A percentile compares a stretch with the other conserved stretches of the same genome.
Conservation (phyloP, 2,329 filamentous ascomycete genomes). For the Apiospora pterosperma region DNA sequence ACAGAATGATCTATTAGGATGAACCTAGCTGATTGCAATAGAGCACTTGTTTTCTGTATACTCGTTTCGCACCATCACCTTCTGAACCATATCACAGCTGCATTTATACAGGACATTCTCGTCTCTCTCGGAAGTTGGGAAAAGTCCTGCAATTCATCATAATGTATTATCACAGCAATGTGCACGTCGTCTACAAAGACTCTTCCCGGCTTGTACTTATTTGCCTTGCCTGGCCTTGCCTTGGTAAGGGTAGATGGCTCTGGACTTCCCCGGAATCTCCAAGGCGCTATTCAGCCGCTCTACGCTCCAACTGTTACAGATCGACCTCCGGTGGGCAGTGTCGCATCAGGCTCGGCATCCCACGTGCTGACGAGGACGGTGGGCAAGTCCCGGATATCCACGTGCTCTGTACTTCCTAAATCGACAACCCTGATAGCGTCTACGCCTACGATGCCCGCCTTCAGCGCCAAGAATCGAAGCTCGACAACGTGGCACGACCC, state of each 20-base stretch:
- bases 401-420: slow-evolving; percentile 69
- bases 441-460: slow-evolving; percentile 63
- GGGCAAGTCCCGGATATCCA: slow-evolving; percentile 73
- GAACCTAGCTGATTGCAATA: neutral
- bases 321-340: neutral
- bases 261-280: neutral
- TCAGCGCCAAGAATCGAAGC: slow-evolving; percentile 67
- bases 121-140: neutral
- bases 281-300: neutral
- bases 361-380: slow-evolving; percentile 51
- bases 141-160: neutral
- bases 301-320: neutral
- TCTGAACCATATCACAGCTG: neutral
- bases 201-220: neutral
- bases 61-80: neutral
- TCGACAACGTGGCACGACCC: slow-evolving; percentile 72
- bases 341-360: neutral
- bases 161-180: neutral
- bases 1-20: neutral
- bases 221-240: neutral
- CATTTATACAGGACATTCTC: neutral
- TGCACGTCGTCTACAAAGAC: neutral
- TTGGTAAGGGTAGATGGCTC: neutral
- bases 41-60: neutral
- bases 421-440: slow-evolving; percentile 74